A percentile compares a stretch with the other conserved stretches of the same genome.
Conservation (phyloP, 2,329 filamentous ascomycete species). For the Aspergillus sp. region DNA sequence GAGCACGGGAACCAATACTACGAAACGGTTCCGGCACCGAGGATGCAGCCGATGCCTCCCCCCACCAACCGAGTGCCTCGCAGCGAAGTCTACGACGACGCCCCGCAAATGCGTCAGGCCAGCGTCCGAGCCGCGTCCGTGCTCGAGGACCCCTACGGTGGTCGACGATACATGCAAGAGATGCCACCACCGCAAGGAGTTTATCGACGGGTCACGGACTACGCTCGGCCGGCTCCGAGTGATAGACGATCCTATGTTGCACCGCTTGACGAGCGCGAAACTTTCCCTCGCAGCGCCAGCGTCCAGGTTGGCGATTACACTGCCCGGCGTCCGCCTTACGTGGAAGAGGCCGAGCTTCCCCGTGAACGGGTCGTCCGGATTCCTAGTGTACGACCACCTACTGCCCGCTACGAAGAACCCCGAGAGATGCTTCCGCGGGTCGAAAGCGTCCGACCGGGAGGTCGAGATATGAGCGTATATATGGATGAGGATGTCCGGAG, state of each 20-base stretch:
- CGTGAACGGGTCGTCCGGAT: slow-evolving; percentile 58
- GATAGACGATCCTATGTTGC: slow-evolving; percentile 35
- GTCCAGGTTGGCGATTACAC: slow-evolving; percentile 45
- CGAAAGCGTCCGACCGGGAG: slow-evolving; percentile 44
- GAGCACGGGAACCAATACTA: slow-evolving; percentile 80
- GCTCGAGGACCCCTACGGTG: slow-evolving; percentile 42
- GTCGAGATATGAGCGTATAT: slow-evolving; percentile 44
- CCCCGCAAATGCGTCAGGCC: slow-evolving; percentile 27
- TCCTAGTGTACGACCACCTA: slow-evolving; percentile 59
- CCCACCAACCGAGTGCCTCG: slow-evolving; percentile 32
- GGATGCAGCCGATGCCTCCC: slow-evolving; percentile 33
- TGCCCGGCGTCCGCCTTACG: slow-evolving; percentile 37
- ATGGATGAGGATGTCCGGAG: slow-evolving; percentile 38
- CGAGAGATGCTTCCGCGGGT: slow-evolving; percentile 41
- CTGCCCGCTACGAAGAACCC: slow-evolving; percentile 44
- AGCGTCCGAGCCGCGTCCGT: slow-evolving; percentile 44
- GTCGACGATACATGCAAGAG: slow-evolving; percentile 43
- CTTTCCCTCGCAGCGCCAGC: slow-evolving; percentile 38
- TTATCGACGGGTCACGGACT: slow-evolving; percentile 43
- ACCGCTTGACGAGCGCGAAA: slow-evolving; percentile 34
- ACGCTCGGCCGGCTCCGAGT: slow-evolving; percentile 28
- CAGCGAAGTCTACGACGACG: slow-evolving; percentile 36
- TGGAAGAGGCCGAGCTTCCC: slow-evolving; percentile 67
- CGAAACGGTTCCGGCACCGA: slow-evolving; percentile 49
- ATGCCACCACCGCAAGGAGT: slow-evolving; percentile 44